Evolutionary conservation across 2,329 filamentous ascomycete genomes (phyloP).

Genomic region (Ilyonectria robusta): DNA sequence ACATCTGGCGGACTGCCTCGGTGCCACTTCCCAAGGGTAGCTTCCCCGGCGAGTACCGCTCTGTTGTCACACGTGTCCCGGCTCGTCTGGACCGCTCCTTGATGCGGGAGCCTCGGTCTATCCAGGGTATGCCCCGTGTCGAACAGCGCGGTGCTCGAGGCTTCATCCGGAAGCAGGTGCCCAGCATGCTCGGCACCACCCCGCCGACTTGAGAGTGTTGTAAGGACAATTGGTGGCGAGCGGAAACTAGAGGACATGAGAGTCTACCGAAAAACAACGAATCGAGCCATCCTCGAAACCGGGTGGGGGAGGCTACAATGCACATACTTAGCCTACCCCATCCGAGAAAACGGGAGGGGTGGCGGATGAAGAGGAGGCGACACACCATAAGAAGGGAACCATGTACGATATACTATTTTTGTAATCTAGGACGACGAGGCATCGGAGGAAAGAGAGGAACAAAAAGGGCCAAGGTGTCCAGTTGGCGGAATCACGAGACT

Average conservation of each 20-base stretch:
- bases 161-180: conserved; percentile 70
- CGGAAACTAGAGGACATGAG: not conserved
- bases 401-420: conserved; percentile 49
- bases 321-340: not conserved
- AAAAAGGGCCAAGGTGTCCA: conserved; percentile 28
- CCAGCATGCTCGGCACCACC: conserved; percentile 61
- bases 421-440: conserved; percentile 44
- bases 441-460: conserved; percentile 18
- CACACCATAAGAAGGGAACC: conserved; percentile 8
- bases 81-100: conserved; percentile 86
- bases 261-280: not conserved
- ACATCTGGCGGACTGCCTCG: conserved; percentile 81
- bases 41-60: conserved; percentile 74
- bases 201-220: conserved; percentile 53
- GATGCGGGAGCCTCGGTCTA: conserved; percentile 92
- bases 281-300: not conserved
- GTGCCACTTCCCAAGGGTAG: conserved; percentile 73
- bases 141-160: conserved; percentile 66
- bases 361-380: not conserved
- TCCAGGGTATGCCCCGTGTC: conserved; percentile 85
- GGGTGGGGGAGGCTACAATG: not conserved
- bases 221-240: conserved; percentile 1
- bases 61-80: conserved; percentile 76
- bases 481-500: conserved; percentile 26
- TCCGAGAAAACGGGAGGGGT: not conserved